Percentiles rank a stretch among this genome's conserved stretches.
These are phyloP conservation scores for Pythium guiyangense DNA, from an alignment of 352 stramenopile genomes.

Conservation along the genomic window DNA sequence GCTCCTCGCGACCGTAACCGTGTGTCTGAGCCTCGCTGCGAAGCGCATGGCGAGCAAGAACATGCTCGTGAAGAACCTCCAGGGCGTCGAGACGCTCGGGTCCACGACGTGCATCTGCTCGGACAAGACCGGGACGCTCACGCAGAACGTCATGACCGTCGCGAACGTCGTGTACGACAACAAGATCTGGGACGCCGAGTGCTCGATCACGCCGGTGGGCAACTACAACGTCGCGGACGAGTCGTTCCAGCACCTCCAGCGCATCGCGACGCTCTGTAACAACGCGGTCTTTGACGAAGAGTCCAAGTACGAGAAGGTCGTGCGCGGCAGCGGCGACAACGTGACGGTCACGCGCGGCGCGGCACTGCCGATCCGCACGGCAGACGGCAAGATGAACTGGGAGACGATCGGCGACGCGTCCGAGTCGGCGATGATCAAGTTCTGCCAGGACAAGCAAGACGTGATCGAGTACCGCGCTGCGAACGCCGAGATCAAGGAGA, in stretches of 20 bases:
- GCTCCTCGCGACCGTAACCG: slow-evolving; percentile 88
- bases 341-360: slow-evolving; percentile 16
- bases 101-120: slow-evolving; percentile 92
- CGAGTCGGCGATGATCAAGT: slow-evolving; percentile 86
- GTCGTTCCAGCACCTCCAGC: slow-evolving; percentile 62
- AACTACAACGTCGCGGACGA: slow-evolving; percentile 46
- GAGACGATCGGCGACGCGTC: slow-evolving; percentile 74
- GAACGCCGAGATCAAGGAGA: slow-evolving; percentile 77
- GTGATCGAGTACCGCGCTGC: slow-evolving; percentile 62
- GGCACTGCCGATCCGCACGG: slow-evolving; percentile 8
- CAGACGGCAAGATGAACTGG: slow-evolving; percentile 21
- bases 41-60: slow-evolving; percentile 88
- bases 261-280: slow-evolving; percentile 89
- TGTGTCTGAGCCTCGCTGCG: slow-evolving; percentile 90
- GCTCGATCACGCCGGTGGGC: slow-evolving; percentile 64
- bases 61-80: slow-evolving; percentile 93
- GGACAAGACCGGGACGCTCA: slow-evolving; percentile 95
- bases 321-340: slow-evolving; percentile 10
- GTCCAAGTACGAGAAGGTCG: slow-evolving; percentile 18
- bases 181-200: slow-evolving; percentile 66
- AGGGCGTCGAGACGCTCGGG: slow-evolving; percentile 91
- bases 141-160: slow-evolving; percentile 94
- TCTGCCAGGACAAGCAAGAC: slow-evolving; percentile 69
- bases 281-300: slow-evolving; percentile 86
- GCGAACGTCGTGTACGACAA: slow-evolving; percentile 74